phyloP scores from a whole-genome alignment of 2,329 filamentous ascomycete genomes.

The Chaetomium sp. region DNA sequence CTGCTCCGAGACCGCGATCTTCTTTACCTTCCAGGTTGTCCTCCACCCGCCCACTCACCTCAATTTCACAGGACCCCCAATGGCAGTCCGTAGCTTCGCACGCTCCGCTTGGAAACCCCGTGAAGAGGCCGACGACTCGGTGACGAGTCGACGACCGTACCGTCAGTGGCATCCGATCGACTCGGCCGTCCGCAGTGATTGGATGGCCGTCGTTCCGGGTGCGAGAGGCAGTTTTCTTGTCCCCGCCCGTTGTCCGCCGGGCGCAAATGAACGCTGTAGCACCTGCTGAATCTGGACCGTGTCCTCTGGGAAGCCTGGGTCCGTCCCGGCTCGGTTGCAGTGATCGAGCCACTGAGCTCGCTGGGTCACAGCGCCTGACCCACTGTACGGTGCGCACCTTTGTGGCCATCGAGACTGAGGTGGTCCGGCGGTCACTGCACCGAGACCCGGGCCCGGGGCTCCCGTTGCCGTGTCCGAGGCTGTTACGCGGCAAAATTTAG shows the following conservation, averaged over 20 bases:
- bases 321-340: constrained; percentile 12
- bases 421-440: not conserved
- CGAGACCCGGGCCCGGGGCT: constrained; percentile 1
- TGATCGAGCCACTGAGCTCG: not conserved
- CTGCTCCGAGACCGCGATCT: not conserved
- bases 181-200: not conserved
- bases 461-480: constrained; percentile 1
- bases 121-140: not conserved
- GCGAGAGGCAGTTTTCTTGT: not conserved
- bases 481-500: constrained; percentile 7
- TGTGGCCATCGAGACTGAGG: not conserved
- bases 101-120: not conserved
- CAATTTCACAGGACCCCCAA: not conserved
- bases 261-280: constrained; percentile 15
- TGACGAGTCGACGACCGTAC: constrained; percentile 3
- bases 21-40: not conserved
- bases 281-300: constrained; percentile 19
- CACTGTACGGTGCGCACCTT: constrained; percentile 3
- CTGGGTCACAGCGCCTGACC: not conserved
- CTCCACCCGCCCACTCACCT: no score
- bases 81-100: not conserved
- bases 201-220: not conserved
- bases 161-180: not conserved
- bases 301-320: constrained; percentile 1
- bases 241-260: constrained; percentile 6